Evolutionary conservation across 768 basidiomycete species (phyloP), one percentile per base, ranked within the genome.

Genomic region (Lactarius evosmus): DNA sequence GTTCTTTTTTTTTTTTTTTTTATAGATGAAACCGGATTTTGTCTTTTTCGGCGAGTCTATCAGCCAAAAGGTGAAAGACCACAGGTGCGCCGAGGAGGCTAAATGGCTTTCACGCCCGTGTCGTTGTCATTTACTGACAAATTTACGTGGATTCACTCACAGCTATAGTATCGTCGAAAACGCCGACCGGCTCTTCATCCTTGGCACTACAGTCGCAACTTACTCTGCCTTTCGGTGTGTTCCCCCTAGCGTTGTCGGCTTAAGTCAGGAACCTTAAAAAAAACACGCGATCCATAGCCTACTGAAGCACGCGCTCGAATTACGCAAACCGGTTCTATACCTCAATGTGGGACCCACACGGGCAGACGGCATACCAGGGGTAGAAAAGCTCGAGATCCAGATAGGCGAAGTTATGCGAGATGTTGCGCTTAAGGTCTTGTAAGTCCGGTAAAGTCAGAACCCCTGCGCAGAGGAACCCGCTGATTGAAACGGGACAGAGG

Each of bases 31-130:
- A 76, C 89, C 93, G 0, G 85, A 88, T 49, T 81, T 95, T 19
- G 83, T 92, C 11, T 95, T 95, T 72, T 95, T 95, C 70, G 95
- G 95, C 34, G 95, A 96, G 76, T 90, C 92, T 0, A 91, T 98
- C 67, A 79, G 85, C 11, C 73, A 79, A 27, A 63, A 76, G 38
- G 79, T 89, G 56, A 89, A 83, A 71, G 83, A 87, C 50, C 80
- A 83, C 70, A 93, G 94, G 90, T 92, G 33, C 59, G 59, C 40
- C 8, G 17, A 2, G 27, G 2, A 16, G 14, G 9, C 27, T n/a
- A 4, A 17, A 72, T 25, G 29, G 22, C 34, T 53, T 9, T 40
- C 29, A 14, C 17, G 14, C n/a, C 14, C n/a, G 17, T 32, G 16
- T 25, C 53, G 17, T 41, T 19, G 60, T 40, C 58, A 36, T n/a